These are phyloP conservation scores for Dendrobium officinale DNA, from an alignment of 106 monocot species.

Conservation along the genomic window DNA sequence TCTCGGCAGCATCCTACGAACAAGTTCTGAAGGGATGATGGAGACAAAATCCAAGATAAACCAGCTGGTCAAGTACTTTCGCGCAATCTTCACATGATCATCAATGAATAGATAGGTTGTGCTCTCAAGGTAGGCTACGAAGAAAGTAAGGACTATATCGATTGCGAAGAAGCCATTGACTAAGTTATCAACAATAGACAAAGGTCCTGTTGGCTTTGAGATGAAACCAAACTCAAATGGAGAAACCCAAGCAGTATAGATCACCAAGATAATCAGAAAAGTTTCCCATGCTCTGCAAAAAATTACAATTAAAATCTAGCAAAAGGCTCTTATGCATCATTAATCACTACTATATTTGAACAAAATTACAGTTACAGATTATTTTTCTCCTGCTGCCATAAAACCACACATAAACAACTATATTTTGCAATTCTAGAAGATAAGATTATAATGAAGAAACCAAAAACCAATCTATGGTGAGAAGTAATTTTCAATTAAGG, in stretches of 20 bases:
- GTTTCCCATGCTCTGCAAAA: conserved; percentile 55
- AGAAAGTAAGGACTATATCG: conserved; percentile 81
- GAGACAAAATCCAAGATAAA: conserved; percentile 57
- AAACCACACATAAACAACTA: no score
- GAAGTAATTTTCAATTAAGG: neutral
- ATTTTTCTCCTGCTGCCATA: no score
- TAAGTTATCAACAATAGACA: conserved; percentile 54
- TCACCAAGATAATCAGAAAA: conserved; percentile 56
- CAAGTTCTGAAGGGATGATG: conserved; percentile 56
- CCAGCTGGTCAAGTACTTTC: conserved; percentile 52
- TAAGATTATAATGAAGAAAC: no score
- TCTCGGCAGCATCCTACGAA: conserved; percentile 42
- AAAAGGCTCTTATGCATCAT: no score
- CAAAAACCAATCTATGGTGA: no score
- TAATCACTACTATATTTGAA: no score
- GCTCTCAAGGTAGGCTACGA: conserved; percentile 69
- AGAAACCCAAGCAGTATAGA: conserved; percentile 77
- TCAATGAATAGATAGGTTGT: conserved; percentile 53
- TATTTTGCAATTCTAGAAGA: no score
- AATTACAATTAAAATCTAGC: no score
- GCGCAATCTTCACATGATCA: conserved; percentile 42
- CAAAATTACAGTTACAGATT: no score
- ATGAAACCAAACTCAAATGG: conserved; percentile 83
- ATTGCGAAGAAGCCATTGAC: conserved; percentile 73
- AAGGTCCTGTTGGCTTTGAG: conserved; percentile 5